Conservation (phyloP, 2,329 filamentous ascomycete species). For the Claviceps lovelessii region DNA sequence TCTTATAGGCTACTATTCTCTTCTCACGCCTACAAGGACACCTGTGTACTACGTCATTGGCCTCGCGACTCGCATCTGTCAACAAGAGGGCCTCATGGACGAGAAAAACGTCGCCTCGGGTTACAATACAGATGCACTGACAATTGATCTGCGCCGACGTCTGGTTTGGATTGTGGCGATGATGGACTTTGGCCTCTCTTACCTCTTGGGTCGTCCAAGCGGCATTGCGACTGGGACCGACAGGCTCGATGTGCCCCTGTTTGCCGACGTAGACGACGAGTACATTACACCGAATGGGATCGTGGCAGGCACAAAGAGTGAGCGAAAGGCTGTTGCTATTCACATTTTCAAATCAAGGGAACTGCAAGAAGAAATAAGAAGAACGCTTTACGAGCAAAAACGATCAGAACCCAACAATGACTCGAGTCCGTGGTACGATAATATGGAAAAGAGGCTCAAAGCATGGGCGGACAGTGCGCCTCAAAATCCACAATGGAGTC, state of each 20-base stretch:
- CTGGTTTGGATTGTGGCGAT: slow-evolving; percentile 77
- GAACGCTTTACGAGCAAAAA: slow-evolving; percentile 76
- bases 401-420: slow-evolving; percentile 62
- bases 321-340: slow-evolving; percentile 78
- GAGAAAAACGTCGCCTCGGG: slow-evolving; percentile 70
- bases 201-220: slow-evolving; percentile 75
- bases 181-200: slow-evolving; percentile 79
- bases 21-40: slow-evolving; percentile 80
- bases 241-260: slow-evolving; percentile 73
- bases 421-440: slow-evolving; percentile 70
- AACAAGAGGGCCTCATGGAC: slow-evolving; percentile 75
- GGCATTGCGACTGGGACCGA: slow-evolving; percentile 73
- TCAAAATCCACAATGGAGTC: slow-evolving; percentile 55
- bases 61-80: slow-evolving; percentile 72
- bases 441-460: slow-evolving; percentile 65
- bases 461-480: slow-evolving; percentile 69
- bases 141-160: slow-evolving; percentile 78
- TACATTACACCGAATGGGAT: slow-evolving; percentile 71
- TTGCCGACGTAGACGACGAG: slow-evolving; percentile 66
- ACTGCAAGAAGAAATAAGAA: slow-evolving; percentile 74
- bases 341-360: slow-evolving; percentile 89
- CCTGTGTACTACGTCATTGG: slow-evolving; percentile 90
- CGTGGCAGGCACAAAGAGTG: slow-evolving; percentile 52
- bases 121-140: slow-evolving; percentile 51
- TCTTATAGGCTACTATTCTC: slow-evolving; percentile 78